phyloP scores from a whole-genome alignment of 805 yeast genomes.

The Teunomyces barrocoloradensis region DNA sequence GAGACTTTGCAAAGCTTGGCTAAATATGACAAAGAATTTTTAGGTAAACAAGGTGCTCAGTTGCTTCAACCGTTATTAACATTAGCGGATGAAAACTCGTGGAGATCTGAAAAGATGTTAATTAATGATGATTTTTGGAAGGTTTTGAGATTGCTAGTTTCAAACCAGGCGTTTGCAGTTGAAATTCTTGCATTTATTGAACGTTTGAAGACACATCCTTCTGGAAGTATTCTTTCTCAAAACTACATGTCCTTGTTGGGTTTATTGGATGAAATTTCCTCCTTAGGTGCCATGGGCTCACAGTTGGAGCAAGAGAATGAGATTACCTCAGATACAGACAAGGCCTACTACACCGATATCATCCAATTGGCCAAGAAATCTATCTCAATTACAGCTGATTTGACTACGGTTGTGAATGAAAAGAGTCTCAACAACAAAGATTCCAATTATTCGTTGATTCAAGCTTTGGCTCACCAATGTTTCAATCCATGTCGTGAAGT shows the following conservation, averaged over 20 bases:
- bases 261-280: conserved; percentile 72
- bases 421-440: conserved; percentile 34
- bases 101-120: conserved; percentile 39
- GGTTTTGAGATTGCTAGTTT: conserved; percentile 46
- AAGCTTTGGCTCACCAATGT: conserved; percentile 86
- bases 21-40: conserved; percentile 40
- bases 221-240: conserved; percentile 38
- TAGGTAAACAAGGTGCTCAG: conserved; percentile 44
- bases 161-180: conserved; percentile 40
- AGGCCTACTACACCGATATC: conserved; percentile 16
- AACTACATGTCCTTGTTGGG: conserved; percentile 70
- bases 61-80: conserved; percentile 50
- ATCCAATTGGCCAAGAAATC: conserved; percentile 61
- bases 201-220: conserved; percentile 30
- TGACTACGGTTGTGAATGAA: conserved; percentile 37
- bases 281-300: conserved; percentile 77
- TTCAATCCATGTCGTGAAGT: conserved; percentile 83
- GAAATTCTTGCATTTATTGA: conserved; percentile 49
- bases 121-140: conserved; percentile 52
- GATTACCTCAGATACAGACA: background rate
- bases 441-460: conserved; percentile 60
- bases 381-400: conserved; percentile 55
- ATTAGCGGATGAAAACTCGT: conserved; percentile 42
- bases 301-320: conserved; percentile 61
- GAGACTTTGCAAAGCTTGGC: conserved; percentile 8